These are phyloP conservation scores for Fremontodendron californicum DNA, from an alignment of 345 rosid genomes.

Conservation along the genomic window DNA sequence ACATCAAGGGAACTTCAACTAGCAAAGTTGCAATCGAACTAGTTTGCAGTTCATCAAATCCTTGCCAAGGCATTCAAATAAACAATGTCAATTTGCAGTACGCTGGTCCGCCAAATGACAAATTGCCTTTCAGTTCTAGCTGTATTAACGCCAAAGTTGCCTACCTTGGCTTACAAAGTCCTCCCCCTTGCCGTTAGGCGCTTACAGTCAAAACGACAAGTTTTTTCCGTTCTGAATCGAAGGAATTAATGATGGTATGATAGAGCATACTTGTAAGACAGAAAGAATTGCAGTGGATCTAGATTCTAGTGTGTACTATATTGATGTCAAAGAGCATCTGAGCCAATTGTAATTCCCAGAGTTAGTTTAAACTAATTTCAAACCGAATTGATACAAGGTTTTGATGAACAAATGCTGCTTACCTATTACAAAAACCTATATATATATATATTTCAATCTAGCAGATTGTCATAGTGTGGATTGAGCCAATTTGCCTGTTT, in stretches of 20 bases:
- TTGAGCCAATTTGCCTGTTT: too few species aligned
- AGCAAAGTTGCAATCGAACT: conserved; percentile 38
- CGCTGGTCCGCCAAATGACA: conserved; percentile 2
- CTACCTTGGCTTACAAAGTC: conserved; percentile 38
- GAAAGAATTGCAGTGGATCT: neutral
- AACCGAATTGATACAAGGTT: neutral
- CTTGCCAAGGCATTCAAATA: conserved; percentile 39
- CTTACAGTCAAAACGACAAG: neutral
- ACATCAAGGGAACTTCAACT: conserved; percentile 46
- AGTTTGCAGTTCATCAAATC: conserved; percentile 42
- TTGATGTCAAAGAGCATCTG: too few species aligned
- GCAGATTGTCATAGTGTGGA: neutral
- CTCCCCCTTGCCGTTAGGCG: conserved; percentile 35
- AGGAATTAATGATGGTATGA: too few species aligned
- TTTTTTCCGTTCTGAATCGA: too few species aligned
- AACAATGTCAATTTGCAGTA: conserved; percentile 38
- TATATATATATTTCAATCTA: neutral
- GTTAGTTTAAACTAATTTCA: neutral
- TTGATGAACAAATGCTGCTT: neutral
- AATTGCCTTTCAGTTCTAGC: conserved; percentile 25
- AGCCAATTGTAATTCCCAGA: neutral
- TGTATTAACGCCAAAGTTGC: conserved; percentile 29
- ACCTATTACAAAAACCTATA: neutral
- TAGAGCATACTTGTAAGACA: neutral
- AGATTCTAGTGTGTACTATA: too few species aligned